Evolutionary conservation across 495 filamentous ascomycete species (phyloP), one percentile per base, ranked within the genome.

Genomic region (Aspergillus nanangensis): DNA sequence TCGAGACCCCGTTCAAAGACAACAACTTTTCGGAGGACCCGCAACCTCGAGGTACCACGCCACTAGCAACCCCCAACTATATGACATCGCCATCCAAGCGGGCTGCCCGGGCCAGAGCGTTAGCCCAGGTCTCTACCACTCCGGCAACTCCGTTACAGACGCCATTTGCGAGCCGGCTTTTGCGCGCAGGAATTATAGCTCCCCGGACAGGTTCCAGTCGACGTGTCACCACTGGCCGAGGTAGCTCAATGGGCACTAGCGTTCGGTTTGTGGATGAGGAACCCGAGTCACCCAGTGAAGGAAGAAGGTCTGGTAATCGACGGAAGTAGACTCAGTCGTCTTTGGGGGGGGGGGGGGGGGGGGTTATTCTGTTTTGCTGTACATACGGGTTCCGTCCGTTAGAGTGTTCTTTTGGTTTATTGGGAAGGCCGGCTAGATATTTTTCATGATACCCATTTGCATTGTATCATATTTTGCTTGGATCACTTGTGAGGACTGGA

Each of bases 51-150:
- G 62, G 64, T 15, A 56, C 65, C n/a, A 70, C 56, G 11, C 74
- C 77, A 4, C 44, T 80, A 18, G 57, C 59, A n/a, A 73, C 70
- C 11, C 78, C 79, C 14, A 80, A 63, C 35, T 78, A 75, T 55
- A 50, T 80, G 41, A 72, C 61, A 33, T 82, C 80, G 5, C 80
- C 80, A 23, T 81, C 79, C 4, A 81, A 75, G 57, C 65, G 76
- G 54, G 71, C 74, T 21, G 74, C 77, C 24, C 63, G 76, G 22
- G 75, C 75, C 10, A 75, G 66, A 52, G 69, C 68, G 15, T 53
- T 80, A 31, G 72, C 72, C 10, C 69, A 71, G 52, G 55, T 69
- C 25, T 76, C 75, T 5, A 77, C 74, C n/a, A 79, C 77, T 20
- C 76, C 76, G 18, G 66, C 69, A 23, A 76, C 70, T 21, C 67